Base-by-base conservation (phyloP, 192 early-diverging fungal genomes). In the Podila horticola region DNA sequence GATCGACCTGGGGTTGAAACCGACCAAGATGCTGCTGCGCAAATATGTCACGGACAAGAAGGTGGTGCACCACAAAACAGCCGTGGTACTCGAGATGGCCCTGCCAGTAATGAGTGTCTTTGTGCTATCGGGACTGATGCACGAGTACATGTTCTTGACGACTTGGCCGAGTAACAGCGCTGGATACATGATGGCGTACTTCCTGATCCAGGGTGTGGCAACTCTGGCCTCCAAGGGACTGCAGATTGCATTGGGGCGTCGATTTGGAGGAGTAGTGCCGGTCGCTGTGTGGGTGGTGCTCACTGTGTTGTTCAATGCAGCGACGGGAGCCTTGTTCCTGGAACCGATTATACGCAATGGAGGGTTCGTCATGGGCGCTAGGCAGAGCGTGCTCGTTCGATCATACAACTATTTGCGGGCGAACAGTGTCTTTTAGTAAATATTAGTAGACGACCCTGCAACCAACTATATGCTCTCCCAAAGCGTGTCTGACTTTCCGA, bases 91-190 rank as follows among this genome's bases (percentile, higher is more conserved):
- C 7, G 77, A 81, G 31, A n/a, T 45, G 62, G 55, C 52, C n/a
- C 9, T 81, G 20, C 77, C 77, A 5, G 67, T 81, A 12, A 64
- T 81, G 66, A 71, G 66, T 17, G 77, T 81, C 51, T 81, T 81
- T 28, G 48, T 81, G 31, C 72, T 81, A 62, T 81, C 77, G 5
- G 77, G 77, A 6, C 55, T 81, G 71, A 66, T 69, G 77, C 77
- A 81, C 66, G 77, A 81, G 67, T 73, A 65, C 62, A 69, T 73
- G 33, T 26, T 81, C 11, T 3, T 64, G 24, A 55, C 49, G 1
- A 69, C 68, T 66, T 81, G 71, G 70, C 71, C 72, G 26, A n/a
- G 15, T 17, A 26, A 19, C 63, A 65, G 15, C 57, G 41, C 61
- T 2, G 76, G 76, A 12, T 34, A 36, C 30, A 79, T 79, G 76